phyloP scores from a whole-genome alignment of 108 stramenopile species.

The Discostella stelligeroides region DNA sequence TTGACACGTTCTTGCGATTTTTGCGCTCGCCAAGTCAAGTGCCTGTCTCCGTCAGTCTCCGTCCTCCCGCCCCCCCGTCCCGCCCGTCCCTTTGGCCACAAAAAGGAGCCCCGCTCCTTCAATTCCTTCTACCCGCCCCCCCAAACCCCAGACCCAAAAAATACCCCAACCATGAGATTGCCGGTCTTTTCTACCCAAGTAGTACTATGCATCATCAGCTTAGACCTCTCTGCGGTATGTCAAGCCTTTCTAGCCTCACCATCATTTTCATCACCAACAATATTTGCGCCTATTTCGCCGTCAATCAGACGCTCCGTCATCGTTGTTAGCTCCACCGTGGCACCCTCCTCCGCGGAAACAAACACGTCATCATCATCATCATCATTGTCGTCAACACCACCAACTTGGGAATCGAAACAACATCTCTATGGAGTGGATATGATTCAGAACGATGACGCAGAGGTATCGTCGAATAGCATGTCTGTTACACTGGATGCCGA shows the following conservation, averaged over 20 bases:
- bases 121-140: too few species aligned
- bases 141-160: too few species aligned
- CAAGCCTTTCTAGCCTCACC: background rate
- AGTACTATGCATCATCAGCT: background rate
- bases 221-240: background rate
- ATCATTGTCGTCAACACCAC: background rate
- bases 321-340: too few species aligned
- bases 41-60: too few species aligned
- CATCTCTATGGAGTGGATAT: constrained; percentile 39
- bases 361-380: background rate
- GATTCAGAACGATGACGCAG: background rate
- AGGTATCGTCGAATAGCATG: background rate
- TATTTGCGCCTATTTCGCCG: background rate
- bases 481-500: constrained; percentile 24
- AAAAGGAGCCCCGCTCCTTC: too few species aligned
- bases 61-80: too few species aligned
- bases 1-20: background rate
- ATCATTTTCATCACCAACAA: background rate
- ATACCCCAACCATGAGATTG: background rate
- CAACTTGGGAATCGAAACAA: constrained; percentile 37
- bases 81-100: too few species aligned
- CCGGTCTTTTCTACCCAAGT: background rate
- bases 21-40: too few species aligned
- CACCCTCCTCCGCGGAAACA: too few species aligned
- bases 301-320: too few species aligned